Evolutionary conservation across 345 rosid species (phyloP), one percentile per base, ranked within the genome.

Genomic region (Syzygium aromaticum): DNA sequence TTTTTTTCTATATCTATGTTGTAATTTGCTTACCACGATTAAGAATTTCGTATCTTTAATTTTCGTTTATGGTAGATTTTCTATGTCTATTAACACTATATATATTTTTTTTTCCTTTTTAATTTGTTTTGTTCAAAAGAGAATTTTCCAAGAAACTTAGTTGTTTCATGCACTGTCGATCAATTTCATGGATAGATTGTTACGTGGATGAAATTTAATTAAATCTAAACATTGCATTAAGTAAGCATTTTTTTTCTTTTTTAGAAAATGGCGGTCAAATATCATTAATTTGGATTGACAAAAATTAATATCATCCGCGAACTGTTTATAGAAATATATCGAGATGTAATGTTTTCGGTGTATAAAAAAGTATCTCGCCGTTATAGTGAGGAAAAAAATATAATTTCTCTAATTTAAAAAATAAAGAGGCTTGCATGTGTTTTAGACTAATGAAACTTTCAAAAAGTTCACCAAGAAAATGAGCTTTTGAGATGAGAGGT

Each of bases 41-140:
- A 11, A 57, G 27, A 0, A 11, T 57, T 25, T 11, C 7, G 3
- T 6, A 0, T 57, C 1, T 57, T 57, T 25, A 57, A 0, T 2
- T 57, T 2, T 57, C 25, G 28, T 11, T 57, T 13, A 11, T 57
- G 25, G 15, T 25, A 57, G 27, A 57, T 57, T 57, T 25, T 57
- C 15, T 14, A 57, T 25, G 7, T 0, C 0, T 25, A 25, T 57
- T 57, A 57, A 25, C 25, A 28, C 7, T 0, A 0, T 2, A 43
- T 25, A 0, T 1, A 11, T 57, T 9, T 25, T 57, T 57, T 6
- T 25, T 57, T 57, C 11, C 11, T 11, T 25, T 5, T 2, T 25
- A 57, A 57, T 25, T 57, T 5, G 15, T 57, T 14, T 25, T n/a
- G 2, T 57, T 25, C 28, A 57, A 57, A 57, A 25, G 15, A 57